A percentile compares a stretch with the other conserved stretches of the same genome.
Conservation (phyloP, 129 eudicot species). For the Centaurea solstitialis region DNA sequence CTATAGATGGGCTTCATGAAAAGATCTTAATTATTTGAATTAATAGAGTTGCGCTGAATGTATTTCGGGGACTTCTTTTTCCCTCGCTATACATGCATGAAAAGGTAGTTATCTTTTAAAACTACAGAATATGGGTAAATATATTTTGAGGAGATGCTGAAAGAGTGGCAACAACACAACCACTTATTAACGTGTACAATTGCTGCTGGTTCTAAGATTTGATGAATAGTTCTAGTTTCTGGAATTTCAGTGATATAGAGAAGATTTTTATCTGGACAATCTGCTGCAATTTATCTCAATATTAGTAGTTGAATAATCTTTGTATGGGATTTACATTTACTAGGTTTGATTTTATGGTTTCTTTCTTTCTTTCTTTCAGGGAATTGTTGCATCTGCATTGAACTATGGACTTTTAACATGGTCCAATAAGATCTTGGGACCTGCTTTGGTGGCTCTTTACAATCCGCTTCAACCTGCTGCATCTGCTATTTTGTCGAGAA, state of each 20-base stretch:
- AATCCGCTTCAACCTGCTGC: conserved; percentile 97
- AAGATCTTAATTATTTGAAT: too few relatives aligned
- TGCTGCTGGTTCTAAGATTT: too few relatives aligned
- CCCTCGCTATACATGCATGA: not conserved
- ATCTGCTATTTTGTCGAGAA: conserved; percentile 80
- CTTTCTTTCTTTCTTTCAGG: conserved; percentile 46
- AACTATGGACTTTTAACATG: conserved; percentile 89
- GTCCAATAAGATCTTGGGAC: conserved; percentile 95
- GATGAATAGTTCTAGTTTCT: too few relatives aligned
- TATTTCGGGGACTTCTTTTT: not conserved
- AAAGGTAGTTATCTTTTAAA: not conserved
- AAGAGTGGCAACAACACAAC: not conserved
- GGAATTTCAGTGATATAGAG: not conserved
- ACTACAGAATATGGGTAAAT: not conserved
- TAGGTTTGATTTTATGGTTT: not conserved
- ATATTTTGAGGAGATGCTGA: too few relatives aligned
- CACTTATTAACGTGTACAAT: too few relatives aligned
- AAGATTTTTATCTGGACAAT: not conserved
- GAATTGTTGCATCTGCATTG: conserved; percentile 83
- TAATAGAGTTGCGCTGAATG: not conserved
- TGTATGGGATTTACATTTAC: not conserved
- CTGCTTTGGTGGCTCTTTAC: conserved; percentile 89
- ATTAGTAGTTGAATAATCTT: not conserved
- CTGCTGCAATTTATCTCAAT: not conserved
- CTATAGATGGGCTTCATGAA: not conserved